Base-by-base conservation (phyloP, 2,329 filamentous ascomycete genomes). In the Xylariaceae sp. region DNA sequence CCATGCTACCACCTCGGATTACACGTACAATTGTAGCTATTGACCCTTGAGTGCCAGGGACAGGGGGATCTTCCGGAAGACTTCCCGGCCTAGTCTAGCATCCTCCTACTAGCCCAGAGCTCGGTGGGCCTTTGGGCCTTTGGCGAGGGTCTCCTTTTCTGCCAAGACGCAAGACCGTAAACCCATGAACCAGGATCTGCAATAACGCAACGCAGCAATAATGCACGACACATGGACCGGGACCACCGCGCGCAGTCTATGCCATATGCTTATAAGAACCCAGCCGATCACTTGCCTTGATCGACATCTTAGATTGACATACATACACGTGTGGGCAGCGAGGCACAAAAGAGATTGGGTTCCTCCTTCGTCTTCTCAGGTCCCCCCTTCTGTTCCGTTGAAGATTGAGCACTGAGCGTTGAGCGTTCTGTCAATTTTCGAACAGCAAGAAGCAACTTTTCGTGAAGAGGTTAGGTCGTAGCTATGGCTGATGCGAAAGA, bases 181-280 rank as follows among this genome's bases (percentile, higher is more conserved):
- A 39, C 42, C 35, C 42, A 49, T 40, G 22, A 30, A 39, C 32
- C 31, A 39, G 19, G 36, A 38, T 40, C 27, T 19, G 30, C 31
- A n/a, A 40, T 40, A 27, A 49, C 49, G 46, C 50, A 52, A 42
- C 42, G 43, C n/a, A 49, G 45, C 49, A 42, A 32, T 32, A 45
- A 42, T 43, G 42, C 49, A 52, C 38, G 17, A 39, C 6, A 33
- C 22, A 27, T 27, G 22, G 22, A 27, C 22, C 22, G 22, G 22
- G 22, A 27, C 22, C 22, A 27, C 7, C 7, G 22, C 22, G 4
- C 22, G 22, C 22, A 27, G 22, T 27, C 22, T 7, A 27, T 27
- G 4, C 22, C 22, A 27, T 7, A 40, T 45, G 42, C 22, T 40
- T 44, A 45, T 52, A 46, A 52, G 40, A n/a, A 45, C 22, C 22